Conservation (phyloP, 1,139 yeast species). For the Arxiozyma slooffiae region DNA sequence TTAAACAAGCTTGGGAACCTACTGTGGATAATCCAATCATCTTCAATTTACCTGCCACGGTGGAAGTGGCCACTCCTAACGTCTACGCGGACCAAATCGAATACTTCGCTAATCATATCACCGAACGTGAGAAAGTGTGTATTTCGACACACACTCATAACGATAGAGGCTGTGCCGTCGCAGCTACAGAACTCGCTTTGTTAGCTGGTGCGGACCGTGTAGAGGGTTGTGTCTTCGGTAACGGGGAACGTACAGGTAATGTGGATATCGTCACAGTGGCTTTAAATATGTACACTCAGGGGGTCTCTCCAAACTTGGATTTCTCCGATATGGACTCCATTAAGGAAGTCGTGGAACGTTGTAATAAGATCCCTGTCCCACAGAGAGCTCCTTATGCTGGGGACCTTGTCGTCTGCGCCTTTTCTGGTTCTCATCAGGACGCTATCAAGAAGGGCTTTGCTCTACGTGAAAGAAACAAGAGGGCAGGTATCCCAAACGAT, state of each 20-base stretch:
- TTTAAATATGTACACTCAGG: constrained; percentile 88
- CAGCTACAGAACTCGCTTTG: constrained; percentile 93
- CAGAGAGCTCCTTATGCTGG: constrained; percentile 97
- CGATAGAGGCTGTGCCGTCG: constrained; percentile 97
- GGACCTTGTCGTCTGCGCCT: constrained; percentile 90
- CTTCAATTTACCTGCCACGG: constrained; percentile 95
- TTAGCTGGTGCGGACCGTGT: constrained; percentile 97
- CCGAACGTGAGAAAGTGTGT: constrained; percentile 77
- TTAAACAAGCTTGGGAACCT: constrained; percentile 88
- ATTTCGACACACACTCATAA: constrained; percentile 92
- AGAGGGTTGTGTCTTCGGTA: constrained; percentile 95
- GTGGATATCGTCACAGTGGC: constrained; percentile 93
- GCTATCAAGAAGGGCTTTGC: constrained; percentile 95
- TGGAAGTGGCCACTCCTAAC: constrained; percentile 89
- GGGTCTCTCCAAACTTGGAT: constrained; percentile 78
- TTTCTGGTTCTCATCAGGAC: constrained; percentile 97
- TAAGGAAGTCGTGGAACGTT: constrained; percentile 80
- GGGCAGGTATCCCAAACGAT: constrained; percentile 30
- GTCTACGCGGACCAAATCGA: constrained; percentile 96
- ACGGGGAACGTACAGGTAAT: constrained; percentile 98
- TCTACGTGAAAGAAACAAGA: constrained; percentile 41
- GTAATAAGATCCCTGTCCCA: constrained; percentile 90
- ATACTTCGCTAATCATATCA: constrained; percentile 67
- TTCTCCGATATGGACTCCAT: constrained; percentile 75
- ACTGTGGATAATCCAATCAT: constrained; percentile 73